phyloP scores from a whole-genome alignment of 2,329 filamentous ascomycete species.

The Aspergillus candidus region DNA sequence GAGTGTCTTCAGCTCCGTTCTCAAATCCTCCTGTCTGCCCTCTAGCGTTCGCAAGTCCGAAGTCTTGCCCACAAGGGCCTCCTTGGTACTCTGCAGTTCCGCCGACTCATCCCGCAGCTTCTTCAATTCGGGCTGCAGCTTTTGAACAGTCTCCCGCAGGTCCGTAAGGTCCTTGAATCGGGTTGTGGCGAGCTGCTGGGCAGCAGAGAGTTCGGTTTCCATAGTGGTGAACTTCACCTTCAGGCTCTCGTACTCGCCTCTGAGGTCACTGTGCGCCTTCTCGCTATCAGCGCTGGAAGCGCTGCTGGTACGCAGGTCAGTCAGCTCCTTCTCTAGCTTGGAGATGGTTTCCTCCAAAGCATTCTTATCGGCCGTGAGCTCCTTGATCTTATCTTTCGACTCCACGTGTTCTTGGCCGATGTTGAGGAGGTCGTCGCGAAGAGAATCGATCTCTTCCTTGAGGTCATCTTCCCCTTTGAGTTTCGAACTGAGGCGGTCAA shows the following conservation, averaged over 20 bases:
- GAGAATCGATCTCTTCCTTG: conserved; percentile 75
- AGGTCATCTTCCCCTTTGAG: conserved; percentile 71
- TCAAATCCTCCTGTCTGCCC: conserved; percentile 73
- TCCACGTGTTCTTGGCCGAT: conserved; percentile 81
- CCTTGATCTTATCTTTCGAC: conserved; percentile 68
- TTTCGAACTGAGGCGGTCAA: conserved; percentile 64
- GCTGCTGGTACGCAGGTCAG: conserved; percentile 46
- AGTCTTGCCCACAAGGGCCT: conserved; percentile 61
- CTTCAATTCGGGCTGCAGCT: conserved; percentile 79
- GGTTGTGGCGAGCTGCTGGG: conserved; percentile 77
- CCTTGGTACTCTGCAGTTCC: conserved; percentile 65
- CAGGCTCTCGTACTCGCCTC: conserved; percentile 63
- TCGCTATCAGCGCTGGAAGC: conserved; percentile 44
- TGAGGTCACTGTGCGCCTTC: conserved; percentile 50
- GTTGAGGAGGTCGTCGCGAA: conserved; percentile 71
- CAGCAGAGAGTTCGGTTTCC: conserved; percentile 77
- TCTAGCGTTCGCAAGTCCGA: conserved; percentile 70
- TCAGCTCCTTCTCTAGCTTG: conserved; percentile 66
- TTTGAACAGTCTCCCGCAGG: conserved; percentile 70
- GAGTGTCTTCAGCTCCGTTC: conserved; percentile 63
- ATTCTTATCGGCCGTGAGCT: conserved; percentile 62
- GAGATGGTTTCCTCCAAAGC: conserved; percentile 59
- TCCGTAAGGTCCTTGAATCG: conserved; percentile 85
- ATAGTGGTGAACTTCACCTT: conserved; percentile 63
- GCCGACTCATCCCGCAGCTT: conserved; percentile 70